phyloP scores from a whole-genome alignment of 2,329 filamentous ascomycete species.

The Botryosphaeria dothidea region DNA sequence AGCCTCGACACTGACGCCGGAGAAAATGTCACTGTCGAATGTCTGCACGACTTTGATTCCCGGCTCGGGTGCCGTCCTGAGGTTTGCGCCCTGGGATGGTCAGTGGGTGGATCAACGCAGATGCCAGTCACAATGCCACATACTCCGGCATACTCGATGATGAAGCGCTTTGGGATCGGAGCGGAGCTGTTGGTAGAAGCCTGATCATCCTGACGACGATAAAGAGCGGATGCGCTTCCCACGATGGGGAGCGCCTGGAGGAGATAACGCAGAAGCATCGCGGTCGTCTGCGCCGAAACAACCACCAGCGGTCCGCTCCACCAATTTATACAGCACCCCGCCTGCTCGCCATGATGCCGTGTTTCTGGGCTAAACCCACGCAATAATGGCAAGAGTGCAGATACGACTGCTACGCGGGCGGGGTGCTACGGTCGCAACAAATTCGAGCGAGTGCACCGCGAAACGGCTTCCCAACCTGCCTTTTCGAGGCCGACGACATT shows the following conservation, averaged over 20 bases:
- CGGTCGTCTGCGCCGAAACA: background rate
- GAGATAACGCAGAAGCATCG: background rate
- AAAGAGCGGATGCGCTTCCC: background rate
- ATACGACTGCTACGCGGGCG: background rate
- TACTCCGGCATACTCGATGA: background rate
- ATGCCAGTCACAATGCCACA: background rate
- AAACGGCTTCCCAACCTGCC: background rate
- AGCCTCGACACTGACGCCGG: background rate
- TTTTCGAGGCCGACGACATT: background rate
- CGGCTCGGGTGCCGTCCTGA: background rate
- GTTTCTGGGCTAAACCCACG: background rate
- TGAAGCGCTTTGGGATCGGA: background rate
- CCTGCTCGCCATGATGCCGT: background rate
- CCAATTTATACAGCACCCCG: background rate
- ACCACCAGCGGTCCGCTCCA: background rate
- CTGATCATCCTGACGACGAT: background rate
- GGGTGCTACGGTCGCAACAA: background rate
- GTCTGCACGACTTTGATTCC: background rate
- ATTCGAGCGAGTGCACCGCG: background rate
- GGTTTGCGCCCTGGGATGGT: background rate
- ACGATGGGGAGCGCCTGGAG: background rate
- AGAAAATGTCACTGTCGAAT: slow-evolving; percentile 7
- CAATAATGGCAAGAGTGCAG: background rate
- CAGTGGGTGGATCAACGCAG: no score
- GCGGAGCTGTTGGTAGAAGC: background rate